Evolutionary conservation across 2,329 filamentous ascomycete genomes (phyloP), one percentile per base, ranked within the genome.

Genomic region (Cytospora paraplurivora): DNA sequence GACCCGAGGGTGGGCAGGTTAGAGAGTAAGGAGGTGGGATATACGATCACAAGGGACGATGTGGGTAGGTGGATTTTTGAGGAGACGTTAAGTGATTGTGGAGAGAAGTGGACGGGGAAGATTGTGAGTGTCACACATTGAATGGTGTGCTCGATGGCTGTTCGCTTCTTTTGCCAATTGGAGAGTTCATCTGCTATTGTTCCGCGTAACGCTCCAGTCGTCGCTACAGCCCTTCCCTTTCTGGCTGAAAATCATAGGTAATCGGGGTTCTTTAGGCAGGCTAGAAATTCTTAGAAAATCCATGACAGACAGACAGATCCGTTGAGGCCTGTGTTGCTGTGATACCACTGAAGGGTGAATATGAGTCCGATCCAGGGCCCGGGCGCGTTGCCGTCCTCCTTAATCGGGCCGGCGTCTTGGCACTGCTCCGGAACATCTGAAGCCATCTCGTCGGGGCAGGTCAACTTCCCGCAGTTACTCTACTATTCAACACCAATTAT

Each of bases 1-100:
- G 76, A 80, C 49, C 71, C 72, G 1, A 70, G 70, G 52, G 67
- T 52, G 0, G 72, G 71, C 6, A 66, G 64, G 13, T 56, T 69
- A 15, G 75, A 79, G 68, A 74, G 70, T 0, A 65, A 69, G 41
- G 78, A 72, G 3, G 69, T 81, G 4, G 82, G 82, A 5, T 83
- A 82, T 61, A 75, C 73, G 1, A 81, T 84, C 54, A 77, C 75
- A 8, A 70, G 80, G 41, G 78, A 79, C 64, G 81, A 83, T 64
- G 75, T 78, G 3, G 81, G 82, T 0, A 72, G 69, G 62, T 84
- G 81, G 79, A 72, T 82, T 10, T 79, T 76, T 32, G 71, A 79
- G 56, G 76, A 79, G 17, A 50, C 78, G 33, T 47, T 81, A 4
- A 11, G 70, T 34, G 62, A 63, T 15, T 68, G 61, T 33, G 66